Conservation (phyloP, 805 yeast genomes). For the Starmerella bombicola region DNA sequence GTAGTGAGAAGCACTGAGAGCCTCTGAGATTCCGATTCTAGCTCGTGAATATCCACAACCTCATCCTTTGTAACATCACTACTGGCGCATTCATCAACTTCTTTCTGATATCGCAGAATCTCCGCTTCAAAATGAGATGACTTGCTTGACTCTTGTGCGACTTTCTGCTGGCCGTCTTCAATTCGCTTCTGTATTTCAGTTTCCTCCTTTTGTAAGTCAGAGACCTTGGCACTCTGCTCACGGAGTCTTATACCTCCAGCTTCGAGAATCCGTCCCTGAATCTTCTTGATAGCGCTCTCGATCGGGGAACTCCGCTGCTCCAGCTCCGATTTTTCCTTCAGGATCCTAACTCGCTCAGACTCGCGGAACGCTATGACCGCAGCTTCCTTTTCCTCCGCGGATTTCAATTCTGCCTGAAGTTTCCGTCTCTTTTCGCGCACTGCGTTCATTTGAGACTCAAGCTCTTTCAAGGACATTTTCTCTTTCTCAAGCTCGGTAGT, state of each 20-base stretch:
- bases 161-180: conserved; percentile 39
- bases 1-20: neutral
- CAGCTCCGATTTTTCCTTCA: conserved; percentile 31
- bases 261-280: conserved; percentile 72
- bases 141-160: conserved; percentile 19
- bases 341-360: conserved; percentile 21
- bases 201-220: conserved; percentile 49
- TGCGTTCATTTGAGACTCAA: conserved; percentile 22
- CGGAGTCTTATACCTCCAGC: conserved; percentile 76
- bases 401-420: conserved; percentile 58
- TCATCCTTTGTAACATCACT: conserved; percentile 19
- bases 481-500: conserved; percentile 44
- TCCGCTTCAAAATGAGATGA: conserved; percentile 23
- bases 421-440: conserved; percentile 33
- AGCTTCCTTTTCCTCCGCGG: conserved; percentile 35
- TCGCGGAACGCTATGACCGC: neutral
- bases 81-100: conserved; percentile 17
- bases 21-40: conserved; percentile 4
- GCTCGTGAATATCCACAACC: conserved; percentile 7
- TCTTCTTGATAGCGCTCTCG: conserved; percentile 42
- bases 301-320: conserved; percentile 43
- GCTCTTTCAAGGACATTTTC: conserved; percentile 45
- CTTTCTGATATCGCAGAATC: conserved; percentile 26
- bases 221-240: conserved; percentile 70
- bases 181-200: conserved; percentile 27